A percentile compares a stretch with the other conserved stretches of the same genome.
These are phyloP conservation scores for Thraustochytrium sp. DNA, from an alignment of 352 stramenopile genomes.

Conservation along the genomic window DNA sequence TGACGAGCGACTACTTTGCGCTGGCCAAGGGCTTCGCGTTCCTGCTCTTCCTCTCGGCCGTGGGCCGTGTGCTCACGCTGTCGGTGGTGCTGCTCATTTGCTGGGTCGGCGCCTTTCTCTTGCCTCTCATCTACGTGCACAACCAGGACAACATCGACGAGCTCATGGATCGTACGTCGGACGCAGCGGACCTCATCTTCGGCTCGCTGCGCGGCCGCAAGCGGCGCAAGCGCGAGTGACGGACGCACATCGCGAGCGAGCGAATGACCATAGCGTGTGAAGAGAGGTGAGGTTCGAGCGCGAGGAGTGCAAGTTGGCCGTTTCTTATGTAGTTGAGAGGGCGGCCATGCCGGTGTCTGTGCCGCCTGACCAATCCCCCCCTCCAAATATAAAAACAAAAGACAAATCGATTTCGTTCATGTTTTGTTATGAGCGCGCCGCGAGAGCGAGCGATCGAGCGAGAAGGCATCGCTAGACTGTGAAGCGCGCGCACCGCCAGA, in stretches of 20 bases:
- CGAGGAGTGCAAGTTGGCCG: not conserved
- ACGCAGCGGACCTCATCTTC: not conserved
- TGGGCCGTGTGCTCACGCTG: not conserved
- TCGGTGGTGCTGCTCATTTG: conserved; percentile 8
- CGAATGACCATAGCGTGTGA: not conserved
- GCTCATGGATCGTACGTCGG: not conserved
- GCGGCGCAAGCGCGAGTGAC: not conserved
- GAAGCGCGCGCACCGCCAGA: too few species aligned
- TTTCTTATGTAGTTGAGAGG: too few species aligned
- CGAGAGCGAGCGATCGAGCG: too few species aligned
- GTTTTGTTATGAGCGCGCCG: too few species aligned
- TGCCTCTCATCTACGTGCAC: conserved; percentile 11
- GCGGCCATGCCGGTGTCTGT: too few species aligned
- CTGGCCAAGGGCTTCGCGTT: conserved; percentile 4
- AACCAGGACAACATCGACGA: not conserved
- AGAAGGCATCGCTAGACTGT: too few species aligned
- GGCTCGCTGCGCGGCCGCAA: not conserved
- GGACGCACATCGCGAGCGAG: not conserved
- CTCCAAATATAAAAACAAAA: too few species aligned
- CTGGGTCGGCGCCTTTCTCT: conserved; percentile 11
- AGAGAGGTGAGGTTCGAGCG: not conserved
- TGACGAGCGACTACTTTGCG: conserved; percentile 5
- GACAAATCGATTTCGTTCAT: too few species aligned
- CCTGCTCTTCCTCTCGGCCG: conserved; percentile 3
- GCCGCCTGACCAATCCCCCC: too few species aligned